Conservation (phyloP, 352 stramenopile species). For the Pythium guiyangense region DNA sequence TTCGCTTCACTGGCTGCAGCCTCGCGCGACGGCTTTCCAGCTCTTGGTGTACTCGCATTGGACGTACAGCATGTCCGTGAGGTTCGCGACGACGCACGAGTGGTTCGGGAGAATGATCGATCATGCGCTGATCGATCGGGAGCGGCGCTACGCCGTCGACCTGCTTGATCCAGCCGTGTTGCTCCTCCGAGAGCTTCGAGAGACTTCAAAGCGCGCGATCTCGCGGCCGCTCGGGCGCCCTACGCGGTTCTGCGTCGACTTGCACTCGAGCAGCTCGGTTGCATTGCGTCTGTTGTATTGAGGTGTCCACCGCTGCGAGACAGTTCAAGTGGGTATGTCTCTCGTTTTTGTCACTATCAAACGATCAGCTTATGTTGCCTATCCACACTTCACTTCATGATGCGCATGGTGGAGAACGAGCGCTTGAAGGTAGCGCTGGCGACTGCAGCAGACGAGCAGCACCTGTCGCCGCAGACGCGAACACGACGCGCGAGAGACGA, state of each 20-base stretch:
- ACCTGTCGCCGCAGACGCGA: too few relatives aligned
- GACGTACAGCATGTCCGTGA: slow-evolving; percentile 60
- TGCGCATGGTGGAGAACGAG: too few relatives aligned
- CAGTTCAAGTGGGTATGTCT: too few relatives aligned
- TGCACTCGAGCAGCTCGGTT: too few relatives aligned
- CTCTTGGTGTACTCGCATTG: slow-evolving; percentile 36
- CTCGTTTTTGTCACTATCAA: too few relatives aligned
- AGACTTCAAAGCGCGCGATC: slow-evolving; percentile 55
- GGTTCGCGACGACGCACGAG: slow-evolving; percentile 58
- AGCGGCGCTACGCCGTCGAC: slow-evolving; percentile 42
- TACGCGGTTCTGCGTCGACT: slow-evolving; percentile 26
- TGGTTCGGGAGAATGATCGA: slow-evolving; percentile 76
- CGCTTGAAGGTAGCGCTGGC: too few relatives aligned
- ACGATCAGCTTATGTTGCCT: too few relatives aligned
- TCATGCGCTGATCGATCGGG: slow-evolving; percentile 44
- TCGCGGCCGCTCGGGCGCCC: slow-evolving; percentile 22
- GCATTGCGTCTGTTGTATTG: too few relatives aligned
- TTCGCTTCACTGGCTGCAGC: slow-evolving; percentile 44
- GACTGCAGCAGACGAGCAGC: too few relatives aligned
- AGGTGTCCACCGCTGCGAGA: too few relatives aligned
- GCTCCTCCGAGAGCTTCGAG: slow-evolving; percentile 74
- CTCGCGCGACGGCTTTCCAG: slow-evolving; percentile 52
- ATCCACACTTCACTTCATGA: too few relatives aligned
- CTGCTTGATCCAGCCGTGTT: slow-evolving; percentile 64
- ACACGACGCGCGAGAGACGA: too few relatives aligned